phyloP scores from a whole-genome alignment of 2,329 filamentous ascomycete genomes.

The Sclerotinia nivalis region DNA sequence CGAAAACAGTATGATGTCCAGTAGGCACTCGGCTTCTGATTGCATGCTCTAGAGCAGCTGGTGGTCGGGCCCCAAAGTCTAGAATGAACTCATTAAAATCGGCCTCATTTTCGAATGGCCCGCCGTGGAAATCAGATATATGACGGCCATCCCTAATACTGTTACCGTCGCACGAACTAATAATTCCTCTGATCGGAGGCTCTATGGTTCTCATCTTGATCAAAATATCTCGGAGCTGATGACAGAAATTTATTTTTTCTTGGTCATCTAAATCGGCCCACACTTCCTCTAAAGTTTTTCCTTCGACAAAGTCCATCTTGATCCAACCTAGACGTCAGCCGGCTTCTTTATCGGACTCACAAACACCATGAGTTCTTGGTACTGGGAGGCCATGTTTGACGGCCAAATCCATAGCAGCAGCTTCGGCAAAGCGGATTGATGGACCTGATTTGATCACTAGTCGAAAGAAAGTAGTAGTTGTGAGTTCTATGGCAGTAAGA shows the following conservation, averaged over 20 bases:
- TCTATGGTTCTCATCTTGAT: conserved; percentile 16
- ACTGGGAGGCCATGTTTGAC: conserved; percentile 47
- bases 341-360: not conserved
- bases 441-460: conserved; percentile 20
- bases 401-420: conserved; percentile 45
- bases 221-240: conserved; percentile 23
- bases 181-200: conserved; percentile 1
- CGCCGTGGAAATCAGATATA: conserved; percentile 9
- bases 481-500: too few relatives aligned
- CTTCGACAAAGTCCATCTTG: conserved; percentile 23
- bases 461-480: too few relatives aligned
- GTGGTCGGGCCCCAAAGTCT: not conserved
- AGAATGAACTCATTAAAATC: conserved; percentile 24
- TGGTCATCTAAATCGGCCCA: conserved; percentile 16
- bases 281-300: conserved; percentile 21
- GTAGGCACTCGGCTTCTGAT: not conserved
- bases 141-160: conserved; percentile 13
- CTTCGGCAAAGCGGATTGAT: conserved; percentile 42
- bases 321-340: conserved; percentile 5
- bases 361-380: conserved; percentile 43
- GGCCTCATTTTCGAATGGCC: conserved; percentile 21
- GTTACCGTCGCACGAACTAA: conserved; percentile 21
- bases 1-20: not conserved
- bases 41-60: not conserved
- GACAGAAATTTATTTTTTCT: conserved; percentile 15